Percentiles rank a stretch among this genome's conserved stretches.
These are phyloP conservation scores for Peronospora belbahrii DNA, from an alignment of 352 stramenopile species.

Conservation along the genomic window DNA sequence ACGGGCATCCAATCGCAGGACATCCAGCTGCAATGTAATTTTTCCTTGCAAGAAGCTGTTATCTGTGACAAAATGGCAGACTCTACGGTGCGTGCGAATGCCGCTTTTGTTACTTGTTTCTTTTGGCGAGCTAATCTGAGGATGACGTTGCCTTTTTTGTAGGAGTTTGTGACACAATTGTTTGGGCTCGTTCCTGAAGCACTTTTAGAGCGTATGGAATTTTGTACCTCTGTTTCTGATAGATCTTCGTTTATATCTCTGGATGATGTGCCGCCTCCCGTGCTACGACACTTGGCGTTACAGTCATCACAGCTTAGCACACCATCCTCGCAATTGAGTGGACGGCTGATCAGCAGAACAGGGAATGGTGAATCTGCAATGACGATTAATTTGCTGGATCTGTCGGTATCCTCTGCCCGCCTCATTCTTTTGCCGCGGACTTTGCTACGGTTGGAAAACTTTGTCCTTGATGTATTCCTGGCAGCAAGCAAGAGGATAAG, in stretches of 20 bases:
- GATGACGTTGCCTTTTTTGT: constrained; percentile 9
- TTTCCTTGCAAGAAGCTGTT: constrained; percentile 34
- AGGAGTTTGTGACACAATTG: constrained; percentile 35
- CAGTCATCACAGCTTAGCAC: constrained; percentile 16
- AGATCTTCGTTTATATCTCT: constrained; percentile 23
- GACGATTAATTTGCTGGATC: constrained; percentile 20
- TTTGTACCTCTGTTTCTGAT: constrained; percentile 18
- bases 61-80: constrained; percentile 45
- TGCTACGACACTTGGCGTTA: constrained; percentile 11
- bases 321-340: constrained; percentile 26
- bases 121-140: constrained; percentile 1
- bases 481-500: constrained; percentile 33
- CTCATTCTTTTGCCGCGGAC: constrained; percentile 46
- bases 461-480: constrained; percentile 42
- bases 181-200: constrained; percentile 29
- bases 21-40: constrained; percentile 26
- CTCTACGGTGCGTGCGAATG: constrained; percentile 26
- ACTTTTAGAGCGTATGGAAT: constrained; percentile 17
- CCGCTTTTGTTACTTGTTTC: not conserved
- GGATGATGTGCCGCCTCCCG: constrained; percentile 11
- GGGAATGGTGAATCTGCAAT: constrained; percentile 6
- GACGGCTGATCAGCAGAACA: constrained; percentile 14
- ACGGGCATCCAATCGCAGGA: not conserved
- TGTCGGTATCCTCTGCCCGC: constrained; percentile 37
- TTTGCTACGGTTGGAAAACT: constrained; percentile 49